Evolutionary conservation across 768 basidiomycete species (phyloP), one percentile per base, ranked within the genome.

Genomic region (Panellus pusillus): DNA sequence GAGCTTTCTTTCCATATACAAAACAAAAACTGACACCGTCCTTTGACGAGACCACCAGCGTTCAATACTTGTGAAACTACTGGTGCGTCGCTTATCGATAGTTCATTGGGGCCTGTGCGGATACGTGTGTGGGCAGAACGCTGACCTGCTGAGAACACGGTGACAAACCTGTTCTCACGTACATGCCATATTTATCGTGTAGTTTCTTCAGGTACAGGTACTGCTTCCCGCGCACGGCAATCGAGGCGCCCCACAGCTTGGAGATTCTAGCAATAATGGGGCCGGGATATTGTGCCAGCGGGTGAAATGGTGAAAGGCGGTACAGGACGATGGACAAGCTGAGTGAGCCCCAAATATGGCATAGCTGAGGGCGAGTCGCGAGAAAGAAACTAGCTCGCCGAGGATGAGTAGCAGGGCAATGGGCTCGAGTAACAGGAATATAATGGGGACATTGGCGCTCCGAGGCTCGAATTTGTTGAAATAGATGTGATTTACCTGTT

Each of bases 301-400:
- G 73, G 44, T 73, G 72, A 39, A 70, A 65, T 3, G 73, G 72
- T 6, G 71, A 72, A 7, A 73, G 64, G 20, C 72, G 73, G 54
- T 73, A 73, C 14, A 58, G 37, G n/a, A 66, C 54, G 9, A 74
- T 47, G 5, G 70, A 74, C 3, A 35, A 7, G 7, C 3, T 35
- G 11, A 35, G 14, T 35, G 32, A 35, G 9, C 3, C 32, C 3
- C 7, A 35, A 35, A 35, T 14, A 8, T 7, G 32, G 32, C 14
- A 7, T 9, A 35, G 32, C 32, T 35, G 32, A 35, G 32, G 32
- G 8, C 3, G 32, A 35, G 3, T 35, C 32, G 32, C 32, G 14
- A 14, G 2, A 8, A 35, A 35, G 32, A 35, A 14, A 35, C 8
- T 14, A 7, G 32, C 14, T 7, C 7, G 9, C 32, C 32, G 32